These are phyloP conservation scores for Cymbopogon citratus DNA, from an alignment of 176 grass and related monocot genomes.

Conservation along the genomic window DNA sequence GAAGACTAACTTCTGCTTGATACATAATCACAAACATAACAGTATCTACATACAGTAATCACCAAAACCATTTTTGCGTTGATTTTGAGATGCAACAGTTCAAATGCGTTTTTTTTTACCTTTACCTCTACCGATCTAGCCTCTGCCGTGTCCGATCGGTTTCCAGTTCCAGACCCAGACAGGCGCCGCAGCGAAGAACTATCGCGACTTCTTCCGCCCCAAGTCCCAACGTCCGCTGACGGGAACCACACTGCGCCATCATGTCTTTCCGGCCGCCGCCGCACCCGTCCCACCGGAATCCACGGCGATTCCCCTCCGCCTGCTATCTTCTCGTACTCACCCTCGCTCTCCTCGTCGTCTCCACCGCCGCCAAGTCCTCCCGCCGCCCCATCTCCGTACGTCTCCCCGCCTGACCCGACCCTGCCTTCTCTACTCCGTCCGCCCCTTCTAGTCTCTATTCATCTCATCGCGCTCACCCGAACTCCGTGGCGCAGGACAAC, in stretches of 20 bases:
- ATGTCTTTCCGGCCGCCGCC: constrained; percentile 28
- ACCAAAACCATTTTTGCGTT: too few relatives aligned
- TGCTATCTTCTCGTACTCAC: constrained; percentile 21
- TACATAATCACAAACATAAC: too few relatives aligned
- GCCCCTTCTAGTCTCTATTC: not conserved
- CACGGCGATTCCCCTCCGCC: not conserved
- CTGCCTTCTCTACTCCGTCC: not conserved
- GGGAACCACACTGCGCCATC: constrained; percentile 19
- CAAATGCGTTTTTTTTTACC: too few relatives aligned
- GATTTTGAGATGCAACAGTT: too few relatives aligned
- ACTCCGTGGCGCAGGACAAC: constrained; percentile 38
- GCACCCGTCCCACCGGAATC: constrained; percentile 15
- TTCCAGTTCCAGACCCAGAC: too few relatives aligned
- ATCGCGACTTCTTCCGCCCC: too few relatives aligned
- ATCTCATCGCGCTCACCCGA: not conserved
- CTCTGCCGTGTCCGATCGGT: too few relatives aligned
- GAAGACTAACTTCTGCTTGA: too few relatives aligned
- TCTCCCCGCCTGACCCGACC: not conserved
- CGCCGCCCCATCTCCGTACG: constrained; percentile 67
- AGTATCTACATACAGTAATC: too few relatives aligned
- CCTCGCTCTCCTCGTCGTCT: constrained; percentile 28
- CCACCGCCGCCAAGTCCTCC: constrained; percentile 55
- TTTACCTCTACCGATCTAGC: too few relatives aligned
- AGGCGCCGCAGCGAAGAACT: too few relatives aligned
- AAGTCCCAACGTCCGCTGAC: not conserved